Base-by-base conservation (phyloP, 2,329 filamentous ascomycete genomes). In the Aureobasidium sp. region DNA sequence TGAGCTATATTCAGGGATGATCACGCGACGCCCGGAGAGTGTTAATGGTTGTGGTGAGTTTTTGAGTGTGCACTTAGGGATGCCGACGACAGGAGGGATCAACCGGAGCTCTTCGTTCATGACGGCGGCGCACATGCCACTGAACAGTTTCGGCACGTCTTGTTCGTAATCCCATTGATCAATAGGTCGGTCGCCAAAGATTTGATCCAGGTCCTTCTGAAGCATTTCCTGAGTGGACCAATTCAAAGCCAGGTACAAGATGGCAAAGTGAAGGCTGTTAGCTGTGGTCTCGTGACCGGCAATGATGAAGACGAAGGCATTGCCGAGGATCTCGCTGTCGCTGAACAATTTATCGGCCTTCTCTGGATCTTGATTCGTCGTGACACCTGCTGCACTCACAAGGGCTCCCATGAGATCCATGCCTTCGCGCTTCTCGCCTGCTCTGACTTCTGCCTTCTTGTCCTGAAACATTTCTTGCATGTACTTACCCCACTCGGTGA, bases 251-350 rank as follows among this genome's bases (percentile, higher is more conserved):
- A 93, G 81, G 67, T 85, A 81, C 39, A 90, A 71, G 4, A 92
- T 74, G 2, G 85, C 80, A 71, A 89, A 92, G 74, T 92, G 87
- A 43, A 92, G 78, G 4, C 84, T 82, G 72, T 89, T 90, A 52
- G 89, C 89, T 1, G 88, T 88, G 1, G 89, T 92, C 73, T 94
- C 90, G 73, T 94, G 89, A 13, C 90, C 90, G 0, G 90, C 89
- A 1, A 92, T 78, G 64, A 83, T 81, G 64, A 84, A 75, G 53
- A 82, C 78, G 63, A 83, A 83, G 26, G 87, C 84, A 69, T 92
- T 92, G 56, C 88, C 87, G 32, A 89, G 76, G 63, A 92, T 87
- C 61, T 92, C 87, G 5, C 80, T 79, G 65, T 86, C 82, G 5
- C 75, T 79, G n/a, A 88, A 73, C 20, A 73, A 71, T 13, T 73